These are phyloP conservation scores for Penicillium sp. DNA, from an alignment of 2,329 filamentous ascomycete genomes.

Conservation along the genomic window DNA sequence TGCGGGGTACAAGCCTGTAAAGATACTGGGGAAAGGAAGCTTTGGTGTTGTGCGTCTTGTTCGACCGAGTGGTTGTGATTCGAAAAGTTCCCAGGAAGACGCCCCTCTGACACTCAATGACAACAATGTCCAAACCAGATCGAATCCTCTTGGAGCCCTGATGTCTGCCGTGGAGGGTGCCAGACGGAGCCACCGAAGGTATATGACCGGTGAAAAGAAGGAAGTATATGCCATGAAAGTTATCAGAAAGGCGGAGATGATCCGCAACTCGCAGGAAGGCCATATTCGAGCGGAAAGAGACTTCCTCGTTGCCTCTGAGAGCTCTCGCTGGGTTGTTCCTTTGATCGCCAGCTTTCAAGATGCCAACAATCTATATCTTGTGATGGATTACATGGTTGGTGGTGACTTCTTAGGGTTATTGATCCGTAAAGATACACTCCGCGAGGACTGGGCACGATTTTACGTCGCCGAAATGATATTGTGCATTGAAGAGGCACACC, in stretches of 20 bases:
- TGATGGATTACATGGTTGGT: conserved; percentile 98
- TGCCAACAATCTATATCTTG: conserved; percentile 75
- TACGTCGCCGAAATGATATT: conserved; percentile 96
- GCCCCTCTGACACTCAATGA: background rate
- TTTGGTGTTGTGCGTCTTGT: conserved; percentile 91
- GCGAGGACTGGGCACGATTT: conserved; percentile 74
- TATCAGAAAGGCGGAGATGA: conserved; percentile 90
- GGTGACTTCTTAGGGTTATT: conserved; percentile 88
- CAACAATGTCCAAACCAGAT: background rate
- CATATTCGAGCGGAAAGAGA: conserved; percentile 89
- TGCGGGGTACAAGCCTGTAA: conserved; percentile 74
- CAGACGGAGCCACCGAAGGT: conserved; percentile 26
- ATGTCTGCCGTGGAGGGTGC: conserved; percentile 17
- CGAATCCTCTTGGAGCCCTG: conserved; percentile 6
- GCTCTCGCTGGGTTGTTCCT: conserved; percentile 86
- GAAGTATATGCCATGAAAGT: conserved; percentile 95
- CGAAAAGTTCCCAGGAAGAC: conserved; percentile 7
- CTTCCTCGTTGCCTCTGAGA: conserved; percentile 83
- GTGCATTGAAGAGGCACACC: conserved; percentile 88
- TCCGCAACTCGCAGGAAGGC: conserved; percentile 85
- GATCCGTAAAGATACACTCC: conserved; percentile 78
- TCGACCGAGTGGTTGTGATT: conserved; percentile 48
- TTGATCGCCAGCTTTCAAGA: conserved; percentile 89
- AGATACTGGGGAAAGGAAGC: conserved; percentile 85
- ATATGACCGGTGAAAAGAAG: conserved; percentile 37